Evolutionary conservation across 805 yeast genomes (phyloP).

Genomic region (Metahyphopichia silvanorum): DNA sequence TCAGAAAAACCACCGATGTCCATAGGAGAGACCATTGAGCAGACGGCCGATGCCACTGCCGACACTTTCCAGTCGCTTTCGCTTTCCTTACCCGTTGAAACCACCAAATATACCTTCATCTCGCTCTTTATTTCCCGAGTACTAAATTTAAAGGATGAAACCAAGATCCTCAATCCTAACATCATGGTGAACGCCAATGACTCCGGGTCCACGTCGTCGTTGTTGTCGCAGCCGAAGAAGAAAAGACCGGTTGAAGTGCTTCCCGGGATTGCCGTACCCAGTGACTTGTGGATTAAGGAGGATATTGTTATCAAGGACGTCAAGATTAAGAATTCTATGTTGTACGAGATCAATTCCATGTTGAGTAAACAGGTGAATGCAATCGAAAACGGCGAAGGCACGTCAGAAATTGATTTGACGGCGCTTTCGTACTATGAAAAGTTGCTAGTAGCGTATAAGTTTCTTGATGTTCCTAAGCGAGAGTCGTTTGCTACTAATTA

Average conservation of each 20-base stretch:
- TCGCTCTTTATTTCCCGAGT: slow-evolving; percentile 21
- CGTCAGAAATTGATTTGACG: slow-evolving; percentile 19
- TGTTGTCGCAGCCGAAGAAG: not conserved
- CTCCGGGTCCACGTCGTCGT: not conserved
- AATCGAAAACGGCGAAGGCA: too few species aligned
- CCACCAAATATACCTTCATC: slow-evolving; percentile 23
- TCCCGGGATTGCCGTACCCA: slow-evolving; percentile 31
- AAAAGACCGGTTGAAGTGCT: slow-evolving; percentile 19
- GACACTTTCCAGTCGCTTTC: slow-evolving; percentile 17
- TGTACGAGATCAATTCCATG: slow-evolving; percentile 30
- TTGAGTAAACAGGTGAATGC: slow-evolving; percentile 15
- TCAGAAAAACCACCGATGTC: slow-evolving; percentile 1
- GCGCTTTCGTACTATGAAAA: slow-evolving; percentile 27
- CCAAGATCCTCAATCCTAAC: slow-evolving; percentile 1
- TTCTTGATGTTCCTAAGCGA: slow-evolving; percentile 20
- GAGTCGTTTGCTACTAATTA: not conserved
- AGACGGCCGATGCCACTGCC: slow-evolving; percentile 1
- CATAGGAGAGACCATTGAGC: slow-evolving; percentile 3
- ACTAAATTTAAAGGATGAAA: slow-evolving; percentile 17
- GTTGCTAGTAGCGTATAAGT: slow-evolving; percentile 29
- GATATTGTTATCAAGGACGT: slow-evolving; percentile 27
- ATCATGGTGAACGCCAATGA: slow-evolving; percentile 8
- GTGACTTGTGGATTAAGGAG: slow-evolving; percentile 34
- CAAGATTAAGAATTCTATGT: slow-evolving; percentile 27
- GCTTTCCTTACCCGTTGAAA: slow-evolving; percentile 24